Base-by-base conservation (phyloP, 2,329 filamentous ascomycete species). In the Bipolaris gigantea region DNA sequence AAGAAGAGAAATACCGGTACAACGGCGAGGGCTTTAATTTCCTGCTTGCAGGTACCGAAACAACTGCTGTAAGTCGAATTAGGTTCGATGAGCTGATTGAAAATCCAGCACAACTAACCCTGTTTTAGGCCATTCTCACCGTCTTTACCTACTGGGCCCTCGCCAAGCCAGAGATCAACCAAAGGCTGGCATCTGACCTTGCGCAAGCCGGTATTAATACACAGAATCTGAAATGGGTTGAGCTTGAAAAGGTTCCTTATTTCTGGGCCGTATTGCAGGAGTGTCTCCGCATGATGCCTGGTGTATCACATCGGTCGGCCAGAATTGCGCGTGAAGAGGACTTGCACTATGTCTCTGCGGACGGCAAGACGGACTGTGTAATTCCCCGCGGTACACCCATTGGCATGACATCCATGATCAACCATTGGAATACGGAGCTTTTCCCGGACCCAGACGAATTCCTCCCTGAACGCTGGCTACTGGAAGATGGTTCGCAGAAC, bases 201-300 rank as follows among this genome's bases (percentile, higher is more conserved):
- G 61, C 51, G 33, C 59, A 39, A 19, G 50, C 53, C 10, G 53
- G 55, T 15, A 32, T 63, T 39, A 57, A 53, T 25, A 18, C 50
- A 2, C 53, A 60, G 18, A 60, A 53, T 23, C 33, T 64, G 23
- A 63, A 59, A 25, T 64, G 59, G 58, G 33, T 58, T 27, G 61
- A 68, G 15, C 61, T 69, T 7, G 67, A 72, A 39, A 65, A 66
- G 33, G 59, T 66, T 2, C 70, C 72, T 0, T 73, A 69, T 48
- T 63, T 74, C 41, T 65, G 64, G 50, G 72, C 70, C 25, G 53
- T 71, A 2, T 46, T 75, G n/a, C 59, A 65, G 33, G 73, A 75
- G 55, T 72, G 66, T 39, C 56, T 74, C 23, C 69, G 73, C n/a
- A 59, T 73, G 61, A 72, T 61, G 64, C 70, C 59, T 42, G 73